Evolutionary conservation across 202 grass and related monocot genomes (phyloP).

Genomic region (Setaria viridis): DNA sequence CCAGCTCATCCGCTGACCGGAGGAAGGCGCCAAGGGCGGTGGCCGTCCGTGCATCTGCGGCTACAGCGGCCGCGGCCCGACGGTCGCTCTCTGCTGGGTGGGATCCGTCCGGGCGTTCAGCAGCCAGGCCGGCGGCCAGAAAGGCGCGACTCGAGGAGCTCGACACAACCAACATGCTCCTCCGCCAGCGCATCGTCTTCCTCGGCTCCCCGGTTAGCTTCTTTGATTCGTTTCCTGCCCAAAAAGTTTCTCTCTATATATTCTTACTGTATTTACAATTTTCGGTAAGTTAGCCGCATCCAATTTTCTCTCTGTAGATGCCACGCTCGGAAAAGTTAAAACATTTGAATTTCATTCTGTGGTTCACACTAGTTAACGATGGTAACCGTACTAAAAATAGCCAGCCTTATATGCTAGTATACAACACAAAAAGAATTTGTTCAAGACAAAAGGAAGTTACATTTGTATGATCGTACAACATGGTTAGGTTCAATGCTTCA

Average conservation of each 20-base stretch:
- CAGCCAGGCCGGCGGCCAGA: constrained; percentile 45
- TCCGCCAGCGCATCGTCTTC: constrained; percentile 84
- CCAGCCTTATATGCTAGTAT: neutral
- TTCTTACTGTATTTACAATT: neutral
- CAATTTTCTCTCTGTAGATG: constrained; percentile 11
- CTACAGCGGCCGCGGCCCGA: constrained; percentile 19
- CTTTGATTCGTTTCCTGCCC: neutral
- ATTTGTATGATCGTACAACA: neutral
- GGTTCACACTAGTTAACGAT: neutral
- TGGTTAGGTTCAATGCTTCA: neutral
- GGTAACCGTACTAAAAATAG: too few species aligned
- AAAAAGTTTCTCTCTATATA: neutral
- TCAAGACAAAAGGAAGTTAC: neutral
- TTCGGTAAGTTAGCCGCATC: neutral
- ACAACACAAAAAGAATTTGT: neutral
- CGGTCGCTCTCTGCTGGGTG: constrained; percentile 55
- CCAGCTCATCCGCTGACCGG: constrained; percentile 4
- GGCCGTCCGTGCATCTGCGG: constrained; percentile 10
- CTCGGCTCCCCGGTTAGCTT: constrained; percentile 67
- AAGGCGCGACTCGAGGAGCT: constrained; percentile 64
- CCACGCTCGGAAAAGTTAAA: neutral
- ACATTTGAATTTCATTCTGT: constrained; percentile 7
- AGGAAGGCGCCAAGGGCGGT: constrained; percentile 31
- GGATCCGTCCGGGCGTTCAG: constrained; percentile 41
- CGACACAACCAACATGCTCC: constrained; percentile 80